phyloP scores from a whole-genome alignment of 495 filamentous ascomycete genomes.

The Neurospora pannonica region DNA sequence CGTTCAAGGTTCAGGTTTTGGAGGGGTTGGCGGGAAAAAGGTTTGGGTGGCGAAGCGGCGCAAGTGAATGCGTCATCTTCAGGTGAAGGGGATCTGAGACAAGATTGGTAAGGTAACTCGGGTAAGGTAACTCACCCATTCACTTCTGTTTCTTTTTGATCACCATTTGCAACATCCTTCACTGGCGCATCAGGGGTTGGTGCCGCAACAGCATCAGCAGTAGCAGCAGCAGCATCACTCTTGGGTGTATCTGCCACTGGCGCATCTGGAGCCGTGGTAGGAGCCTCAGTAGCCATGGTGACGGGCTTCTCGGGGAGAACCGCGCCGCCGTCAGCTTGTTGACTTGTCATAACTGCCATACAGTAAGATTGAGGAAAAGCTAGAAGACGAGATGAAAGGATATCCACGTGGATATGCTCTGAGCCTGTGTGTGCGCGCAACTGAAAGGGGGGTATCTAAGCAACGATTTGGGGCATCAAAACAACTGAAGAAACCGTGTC shows the following conservation, averaged over 20 bases:
- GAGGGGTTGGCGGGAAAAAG: background rate
- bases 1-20: background rate
- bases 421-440: background rate
- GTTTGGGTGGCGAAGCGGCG: background rate
- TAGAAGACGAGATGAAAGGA: slow-evolving; percentile 21
- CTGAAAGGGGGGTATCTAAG: background rate
- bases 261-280: background rate
- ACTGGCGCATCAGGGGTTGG: slow-evolving; percentile 17
- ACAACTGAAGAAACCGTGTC: background rate
- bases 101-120: background rate
- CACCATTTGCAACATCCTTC: slow-evolving; percentile 25
- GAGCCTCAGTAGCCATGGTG: slow-evolving; percentile 28
- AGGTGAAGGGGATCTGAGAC: background rate
- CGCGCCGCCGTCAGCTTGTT: slow-evolving; percentile 30
- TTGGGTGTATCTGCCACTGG: background rate
- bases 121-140: slow-evolving; percentile 22
- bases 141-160: slow-evolving; percentile 3
- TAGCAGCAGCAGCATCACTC: background rate
- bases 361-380: slow-evolving; percentile 12
- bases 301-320: slow-evolving; percentile 40
- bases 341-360: slow-evolving; percentile 50
- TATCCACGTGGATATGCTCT: background rate
- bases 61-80: background rate
- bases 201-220: background rate
- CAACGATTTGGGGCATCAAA: background rate